phyloP scores from a whole-genome alignment of 768 basidiomycete genomes.

The Boletus fagicola region DNA sequence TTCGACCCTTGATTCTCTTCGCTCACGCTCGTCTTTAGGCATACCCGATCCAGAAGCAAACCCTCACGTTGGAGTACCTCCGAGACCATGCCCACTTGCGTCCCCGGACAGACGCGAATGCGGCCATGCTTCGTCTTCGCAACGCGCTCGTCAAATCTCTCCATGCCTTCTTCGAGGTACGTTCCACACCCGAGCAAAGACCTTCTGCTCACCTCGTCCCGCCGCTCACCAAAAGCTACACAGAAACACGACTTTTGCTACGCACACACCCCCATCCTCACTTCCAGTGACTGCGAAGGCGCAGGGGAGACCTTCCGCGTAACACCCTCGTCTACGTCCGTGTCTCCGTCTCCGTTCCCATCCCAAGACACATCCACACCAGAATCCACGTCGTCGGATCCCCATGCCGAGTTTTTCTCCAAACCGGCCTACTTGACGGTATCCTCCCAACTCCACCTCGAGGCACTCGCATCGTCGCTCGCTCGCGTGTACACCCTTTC shows the following conservation, averaged over 20 bases:
- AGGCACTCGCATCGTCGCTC: constrained; percentile 75
- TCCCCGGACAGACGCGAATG: constrained; percentile 67
- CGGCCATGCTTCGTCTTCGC: constrained; percentile 74
- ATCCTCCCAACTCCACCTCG: constrained; percentile 94
- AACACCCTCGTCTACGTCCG: constrained; percentile 32
- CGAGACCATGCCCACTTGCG: constrained; percentile 89
- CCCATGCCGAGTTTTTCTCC: constrained; percentile 62
- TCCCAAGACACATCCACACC: constrained; percentile 2
- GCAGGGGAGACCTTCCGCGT: constrained; percentile 90
- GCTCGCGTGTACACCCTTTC: constrained; percentile 89
- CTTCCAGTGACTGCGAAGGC: constrained; percentile 92
- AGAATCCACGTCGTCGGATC: constrained; percentile 1
- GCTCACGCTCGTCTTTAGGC: constrained; percentile 40
- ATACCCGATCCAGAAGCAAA: constrained; percentile 93
- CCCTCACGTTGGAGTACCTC: constrained; percentile 73
- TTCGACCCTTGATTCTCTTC: background rate
- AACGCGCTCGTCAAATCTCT: constrained; percentile 55
- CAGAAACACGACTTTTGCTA: constrained; percentile 78
- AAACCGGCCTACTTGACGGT: constrained; percentile 85
- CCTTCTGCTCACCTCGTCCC: constrained; percentile 2
- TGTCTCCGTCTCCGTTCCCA: background rate
- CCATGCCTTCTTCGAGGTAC: constrained; percentile 70
- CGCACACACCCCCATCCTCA: constrained; percentile 84
- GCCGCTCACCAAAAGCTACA: constrained; percentile 14
- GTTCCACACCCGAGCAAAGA: constrained; percentile 17